A percentile compares a stretch with the other conserved stretches of the same genome.
These are phyloP conservation scores for Oryza rufipogon DNA, from an alignment of 176 grass and related monocot genomes.

Conservation along the genomic window DNA sequence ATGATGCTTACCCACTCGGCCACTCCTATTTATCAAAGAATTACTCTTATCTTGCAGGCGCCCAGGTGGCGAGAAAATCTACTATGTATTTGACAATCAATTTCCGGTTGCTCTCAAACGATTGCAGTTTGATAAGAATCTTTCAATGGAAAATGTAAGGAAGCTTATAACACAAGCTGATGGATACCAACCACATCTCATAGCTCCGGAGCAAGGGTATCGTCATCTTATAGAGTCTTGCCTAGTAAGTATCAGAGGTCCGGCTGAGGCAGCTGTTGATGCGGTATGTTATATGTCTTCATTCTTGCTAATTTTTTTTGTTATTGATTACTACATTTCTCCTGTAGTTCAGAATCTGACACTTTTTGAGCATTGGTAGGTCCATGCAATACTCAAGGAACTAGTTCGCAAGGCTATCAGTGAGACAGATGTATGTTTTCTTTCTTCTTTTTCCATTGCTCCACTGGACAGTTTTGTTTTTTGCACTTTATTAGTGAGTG, in stretches of 20 bases:
- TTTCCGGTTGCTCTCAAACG: conserved; percentile 89
- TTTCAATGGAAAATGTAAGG: conserved; percentile 97
- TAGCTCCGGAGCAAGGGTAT: conserved; percentile 98
- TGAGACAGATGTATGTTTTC: conserved; percentile 73
- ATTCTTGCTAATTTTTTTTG: neutral
- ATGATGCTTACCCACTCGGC: neutral
- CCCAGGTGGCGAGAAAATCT: conserved; percentile 90
- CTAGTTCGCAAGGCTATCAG: conserved; percentile 91
- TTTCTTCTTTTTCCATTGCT: neutral
- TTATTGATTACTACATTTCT: neutral
- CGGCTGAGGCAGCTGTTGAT: conserved; percentile 93
- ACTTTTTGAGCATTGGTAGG: conserved; percentile 55
- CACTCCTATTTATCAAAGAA: neutral
- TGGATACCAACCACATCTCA: conserved; percentile 98
- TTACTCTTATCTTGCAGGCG: conserved; percentile 52
- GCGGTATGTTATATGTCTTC: conserved; percentile 52
- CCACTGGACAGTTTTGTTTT: neutral
- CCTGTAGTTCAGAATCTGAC: neutral
- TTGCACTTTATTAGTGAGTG: neutral
- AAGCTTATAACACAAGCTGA: conserved; percentile 96
- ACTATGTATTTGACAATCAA: conserved; percentile 96
- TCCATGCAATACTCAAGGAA: conserved; percentile 92
- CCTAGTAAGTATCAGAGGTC: conserved; percentile 85
- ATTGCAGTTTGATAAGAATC: conserved; percentile 94
- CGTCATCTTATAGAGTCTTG: conserved; percentile 92